Percentiles rank a stretch among this genome's conserved stretches.
Conservation (phyloP, 2,329 filamentous ascomycete species). For the Verticillium nubilum region DNA sequence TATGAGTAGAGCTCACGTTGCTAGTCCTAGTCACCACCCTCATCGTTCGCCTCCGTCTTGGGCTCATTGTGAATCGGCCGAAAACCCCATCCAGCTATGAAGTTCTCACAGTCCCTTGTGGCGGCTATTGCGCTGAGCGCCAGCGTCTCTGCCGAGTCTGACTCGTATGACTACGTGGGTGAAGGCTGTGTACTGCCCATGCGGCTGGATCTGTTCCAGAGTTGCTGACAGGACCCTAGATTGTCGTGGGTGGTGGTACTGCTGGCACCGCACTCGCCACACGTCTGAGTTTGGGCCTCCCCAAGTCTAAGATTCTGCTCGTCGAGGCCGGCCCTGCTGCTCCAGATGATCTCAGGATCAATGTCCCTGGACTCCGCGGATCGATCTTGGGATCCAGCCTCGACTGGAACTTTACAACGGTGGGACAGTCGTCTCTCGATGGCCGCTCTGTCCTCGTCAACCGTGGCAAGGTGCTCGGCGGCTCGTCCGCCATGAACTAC, state of each 20-base stretch:
- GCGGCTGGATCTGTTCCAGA: background rate
- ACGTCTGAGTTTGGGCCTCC: slow-evolving; percentile 24
- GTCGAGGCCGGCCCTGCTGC: slow-evolving; percentile 22
- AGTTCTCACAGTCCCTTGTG: background rate
- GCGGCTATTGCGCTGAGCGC: background rate
- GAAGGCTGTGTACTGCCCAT: background rate
- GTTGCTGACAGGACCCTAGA: background rate
- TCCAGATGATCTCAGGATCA: slow-evolving; percentile 22
- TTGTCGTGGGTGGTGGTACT: slow-evolving; percentile 11
- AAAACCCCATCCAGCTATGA: background rate
- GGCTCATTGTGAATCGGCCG: no score
- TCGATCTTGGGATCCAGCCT: slow-evolving; percentile 18
- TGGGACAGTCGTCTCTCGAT: slow-evolving; percentile 31
- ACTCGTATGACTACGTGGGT: background rate
- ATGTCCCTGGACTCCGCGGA: slow-evolving; percentile 24
- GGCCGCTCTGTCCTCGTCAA: slow-evolving; percentile 33
- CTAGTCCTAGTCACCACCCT: background rate
- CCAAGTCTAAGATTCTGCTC: slow-evolving; percentile 20
- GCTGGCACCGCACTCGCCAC: slow-evolving; percentile 10
- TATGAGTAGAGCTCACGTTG: no score
- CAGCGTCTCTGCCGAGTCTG: background rate
- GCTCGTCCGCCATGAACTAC: slow-evolving; percentile 40
- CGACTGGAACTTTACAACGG: slow-evolving; percentile 39
- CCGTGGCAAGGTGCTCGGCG: slow-evolving; percentile 43
- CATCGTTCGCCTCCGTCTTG: no score